These are phyloP conservation scores for Rhazya stricta DNA, from an alignment of 257 asterid species.

Conservation along the genomic window DNA sequence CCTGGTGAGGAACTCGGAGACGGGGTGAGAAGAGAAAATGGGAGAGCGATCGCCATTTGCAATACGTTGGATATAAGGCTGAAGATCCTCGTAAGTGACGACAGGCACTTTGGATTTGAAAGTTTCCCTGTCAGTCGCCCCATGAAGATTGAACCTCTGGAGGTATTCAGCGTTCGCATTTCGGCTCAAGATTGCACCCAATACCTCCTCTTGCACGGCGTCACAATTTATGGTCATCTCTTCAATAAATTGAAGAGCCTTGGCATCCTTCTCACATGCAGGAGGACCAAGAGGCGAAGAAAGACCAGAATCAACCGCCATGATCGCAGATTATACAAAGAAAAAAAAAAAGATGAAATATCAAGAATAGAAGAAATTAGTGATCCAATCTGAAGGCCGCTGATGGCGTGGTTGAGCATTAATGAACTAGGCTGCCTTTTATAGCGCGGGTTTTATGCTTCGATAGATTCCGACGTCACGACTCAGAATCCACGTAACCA, in stretches of 20 bases:
- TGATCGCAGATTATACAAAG: constrained; percentile 4
- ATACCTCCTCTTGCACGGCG: constrained; percentile 47
- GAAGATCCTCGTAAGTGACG: constrained; percentile 65
- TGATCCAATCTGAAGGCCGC: neutral
- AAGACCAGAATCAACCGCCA: constrained; percentile 41
- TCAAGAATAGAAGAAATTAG: neutral
- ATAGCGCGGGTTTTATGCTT: constrained; percentile 9
- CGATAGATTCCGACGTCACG: constrained; percentile 10
- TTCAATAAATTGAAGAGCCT: constrained; percentile 59
- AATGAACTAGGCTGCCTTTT: constrained; percentile 6
- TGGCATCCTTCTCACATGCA: constrained; percentile 46
- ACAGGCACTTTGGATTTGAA: constrained; percentile 71
- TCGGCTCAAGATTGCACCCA: constrained; percentile 49
- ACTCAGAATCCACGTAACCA: constrained; percentile 7
- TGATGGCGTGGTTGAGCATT: constrained; percentile 4
- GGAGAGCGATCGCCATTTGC: constrained; percentile 79
- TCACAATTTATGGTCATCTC: constrained; percentile 50
- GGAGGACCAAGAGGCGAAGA: constrained; percentile 35
- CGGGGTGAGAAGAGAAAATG: constrained; percentile 61
- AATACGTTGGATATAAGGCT: constrained; percentile 62
- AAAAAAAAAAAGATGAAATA: neutral
- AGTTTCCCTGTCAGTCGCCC: constrained; percentile 52
- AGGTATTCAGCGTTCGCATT: constrained; percentile 69
- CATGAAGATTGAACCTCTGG: constrained; percentile 34
- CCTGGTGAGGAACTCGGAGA: constrained; percentile 89